Conservation (phyloP, 2,329 filamentous ascomycete genomes). For the Onygena corvina region DNA sequence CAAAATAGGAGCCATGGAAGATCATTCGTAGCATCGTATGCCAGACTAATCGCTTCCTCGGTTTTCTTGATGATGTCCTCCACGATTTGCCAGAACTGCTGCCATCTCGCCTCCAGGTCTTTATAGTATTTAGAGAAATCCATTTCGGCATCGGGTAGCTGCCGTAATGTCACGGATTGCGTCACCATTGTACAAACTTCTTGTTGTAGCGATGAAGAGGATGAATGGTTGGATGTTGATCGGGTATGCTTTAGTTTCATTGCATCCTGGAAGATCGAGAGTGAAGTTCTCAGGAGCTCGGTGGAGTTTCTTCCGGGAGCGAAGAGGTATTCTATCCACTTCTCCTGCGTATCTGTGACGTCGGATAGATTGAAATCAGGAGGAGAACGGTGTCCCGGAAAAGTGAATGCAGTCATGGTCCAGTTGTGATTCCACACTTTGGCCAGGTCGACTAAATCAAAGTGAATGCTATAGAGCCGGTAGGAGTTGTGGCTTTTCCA, state of each 20-base stretch:
- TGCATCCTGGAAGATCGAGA: conserved; percentile 66
- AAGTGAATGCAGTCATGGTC: conserved; percentile 55
- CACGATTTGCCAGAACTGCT: conserved; percentile 73
- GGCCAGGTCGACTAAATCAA: conserved; percentile 53
- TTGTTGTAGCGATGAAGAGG: conserved; percentile 54
- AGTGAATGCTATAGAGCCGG: conserved; percentile 59
- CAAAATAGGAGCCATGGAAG: conserved; percentile 76
- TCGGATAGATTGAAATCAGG: conserved; percentile 52
- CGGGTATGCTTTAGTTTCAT: conserved; percentile 29
- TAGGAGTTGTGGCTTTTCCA: conserved; percentile 80
- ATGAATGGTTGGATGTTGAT: conserved; percentile 20
- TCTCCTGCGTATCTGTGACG: conserved; percentile 59
- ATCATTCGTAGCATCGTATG: conserved; percentile 56
- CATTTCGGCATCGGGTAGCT: conserved; percentile 48
- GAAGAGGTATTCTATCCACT: conserved; percentile 76
- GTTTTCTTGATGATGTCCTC: conserved; percentile 76
- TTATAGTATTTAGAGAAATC: conserved; percentile 64
- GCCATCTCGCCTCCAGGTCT: conserved; percentile 74
- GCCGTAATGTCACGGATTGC: conserved; percentile 54
- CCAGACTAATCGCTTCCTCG: conserved; percentile 67
- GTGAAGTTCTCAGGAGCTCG: conserved; percentile 68
- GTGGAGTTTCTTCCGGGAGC: conserved; percentile 70
- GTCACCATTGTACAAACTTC: conserved; percentile 62
- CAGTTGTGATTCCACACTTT: conserved; percentile 56
- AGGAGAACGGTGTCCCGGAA: conserved; percentile 40